A percentile compares a stretch with the other conserved stretches of the same genome.
Conservation (phyloP, 2,329 filamentous ascomycete species). For the Fusarium marasasianum region DNA sequence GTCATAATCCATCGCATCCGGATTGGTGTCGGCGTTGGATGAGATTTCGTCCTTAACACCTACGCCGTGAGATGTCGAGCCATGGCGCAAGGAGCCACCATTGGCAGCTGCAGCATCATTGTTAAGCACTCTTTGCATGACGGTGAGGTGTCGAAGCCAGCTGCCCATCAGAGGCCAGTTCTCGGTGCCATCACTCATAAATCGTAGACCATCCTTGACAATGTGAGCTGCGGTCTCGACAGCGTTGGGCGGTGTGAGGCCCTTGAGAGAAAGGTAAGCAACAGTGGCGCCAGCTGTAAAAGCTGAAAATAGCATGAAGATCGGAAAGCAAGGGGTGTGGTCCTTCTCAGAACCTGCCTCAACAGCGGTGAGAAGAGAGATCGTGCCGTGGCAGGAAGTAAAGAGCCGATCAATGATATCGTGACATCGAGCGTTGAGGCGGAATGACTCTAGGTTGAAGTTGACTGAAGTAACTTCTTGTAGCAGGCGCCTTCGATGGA, state of each 20-base stretch:
- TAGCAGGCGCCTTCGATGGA: slow-evolving; percentile 67
- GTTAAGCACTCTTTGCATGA: slow-evolving; percentile 69
- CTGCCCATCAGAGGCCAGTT: slow-evolving; percentile 68
- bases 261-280: slow-evolving; percentile 70
- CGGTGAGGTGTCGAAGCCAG: slow-evolving; percentile 68
- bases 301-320: slow-evolving; percentile 71
- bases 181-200: slow-evolving; percentile 67
- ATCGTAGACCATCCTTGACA: slow-evolving; percentile 66
- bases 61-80: slow-evolving; percentile 44
- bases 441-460: slow-evolving; percentile 65
- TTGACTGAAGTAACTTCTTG: slow-evolving; percentile 64
- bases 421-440: slow-evolving; percentile 59
- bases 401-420: slow-evolving; percentile 66
- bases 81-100: slow-evolving; percentile 47
- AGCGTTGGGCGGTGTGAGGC: slow-evolving; percentile 64
- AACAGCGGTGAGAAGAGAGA: slow-evolving; percentile 64
- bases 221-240: slow-evolving; percentile 66
- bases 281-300: slow-evolving; percentile 70
- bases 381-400: slow-evolving; percentile 67
- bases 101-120: slow-evolving; percentile 56
- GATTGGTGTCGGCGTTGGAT: slow-evolving; percentile 64
- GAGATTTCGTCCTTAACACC: slow-evolving; percentile 63
- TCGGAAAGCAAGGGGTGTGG: slow-evolving; percentile 67
- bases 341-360: slow-evolving; percentile 68
- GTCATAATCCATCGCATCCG: slow-evolving; percentile 68